Evolutionary conservation across 441 rosid genomes (phyloP).

Genomic region (Manihot esculenta): DNA sequence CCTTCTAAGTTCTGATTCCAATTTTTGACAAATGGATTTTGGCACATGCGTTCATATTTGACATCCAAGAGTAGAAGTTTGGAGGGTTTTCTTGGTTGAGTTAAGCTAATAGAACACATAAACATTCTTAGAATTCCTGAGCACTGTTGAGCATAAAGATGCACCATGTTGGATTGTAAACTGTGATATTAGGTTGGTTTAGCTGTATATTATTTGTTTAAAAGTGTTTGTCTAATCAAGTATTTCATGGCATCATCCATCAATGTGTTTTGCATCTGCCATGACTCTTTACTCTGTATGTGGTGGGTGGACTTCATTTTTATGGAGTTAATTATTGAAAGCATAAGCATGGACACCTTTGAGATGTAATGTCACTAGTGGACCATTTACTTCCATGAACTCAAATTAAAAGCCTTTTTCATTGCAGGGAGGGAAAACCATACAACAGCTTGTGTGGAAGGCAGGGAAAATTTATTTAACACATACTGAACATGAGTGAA

Average conservation of each 20-base stretch:
- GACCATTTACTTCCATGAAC: conserved; percentile 12
- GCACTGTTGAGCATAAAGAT: background rate
- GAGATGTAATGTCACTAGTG: background rate
- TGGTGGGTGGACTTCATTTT: background rate
- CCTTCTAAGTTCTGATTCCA: background rate
- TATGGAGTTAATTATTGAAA: background rate
- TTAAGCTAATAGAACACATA: background rate
- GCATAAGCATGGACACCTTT: background rate
- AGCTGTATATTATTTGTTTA: background rate
- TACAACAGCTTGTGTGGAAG: conserved; percentile 21
- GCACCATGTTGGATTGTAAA: background rate
- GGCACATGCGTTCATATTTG: too few relatives aligned
- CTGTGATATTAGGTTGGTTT: background rate
- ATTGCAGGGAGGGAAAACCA: conserved; percentile 26
- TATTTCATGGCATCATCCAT: background rate
- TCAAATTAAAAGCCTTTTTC: conserved; percentile 5
- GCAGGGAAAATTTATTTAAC: background rate
- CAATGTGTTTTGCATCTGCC: background rate
- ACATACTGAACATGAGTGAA: conserved; percentile 47
- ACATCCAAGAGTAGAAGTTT: background rate
- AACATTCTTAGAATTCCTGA: background rate
- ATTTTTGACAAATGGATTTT: background rate
- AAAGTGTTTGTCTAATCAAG: background rate
- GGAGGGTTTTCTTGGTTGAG: background rate
- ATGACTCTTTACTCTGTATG: background rate